Percentiles rank a stretch among this genome's conserved stretches.
Conservation (phyloP, 129 eudicot species). For the Chrysanthemum lavandulifolium region DNA sequence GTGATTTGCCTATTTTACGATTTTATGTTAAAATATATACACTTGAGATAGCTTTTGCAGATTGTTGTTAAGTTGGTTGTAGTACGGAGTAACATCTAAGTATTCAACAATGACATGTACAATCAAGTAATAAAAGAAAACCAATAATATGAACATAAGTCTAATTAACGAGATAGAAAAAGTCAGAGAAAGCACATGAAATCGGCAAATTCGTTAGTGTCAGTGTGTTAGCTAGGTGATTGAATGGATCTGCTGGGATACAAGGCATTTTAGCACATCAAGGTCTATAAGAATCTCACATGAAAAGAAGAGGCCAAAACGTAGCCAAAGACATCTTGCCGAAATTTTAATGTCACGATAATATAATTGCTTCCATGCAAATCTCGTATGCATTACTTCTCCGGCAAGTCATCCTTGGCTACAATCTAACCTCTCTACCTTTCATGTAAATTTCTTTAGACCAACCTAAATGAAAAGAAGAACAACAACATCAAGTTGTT, state of each 20-base stretch:
- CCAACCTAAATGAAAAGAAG: neutral
- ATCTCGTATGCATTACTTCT: constrained; percentile 2
- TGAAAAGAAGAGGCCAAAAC: constrained; percentile 8
- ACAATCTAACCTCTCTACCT: constrained; percentile 14
- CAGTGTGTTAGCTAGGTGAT: no score
- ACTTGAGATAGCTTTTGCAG: no score
- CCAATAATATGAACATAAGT: no score
- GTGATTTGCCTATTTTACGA: no score
- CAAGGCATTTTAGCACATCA: neutral
- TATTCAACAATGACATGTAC: no score
- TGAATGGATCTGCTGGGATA: neutral
- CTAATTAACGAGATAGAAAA: no score
- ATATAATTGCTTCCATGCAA: neutral
- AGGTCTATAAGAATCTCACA: neutral
- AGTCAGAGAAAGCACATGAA: no score
- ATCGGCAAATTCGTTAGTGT: no score
- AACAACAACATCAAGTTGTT: neutral
- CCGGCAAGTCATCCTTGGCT: constrained; percentile 20
- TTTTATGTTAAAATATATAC: no score
- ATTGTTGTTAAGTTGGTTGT: no score
- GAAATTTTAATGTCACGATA: neutral
- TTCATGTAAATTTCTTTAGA: constrained; percentile 8
- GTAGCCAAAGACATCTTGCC: constrained; percentile 14
- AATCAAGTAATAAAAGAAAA: no score
- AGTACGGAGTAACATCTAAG: no score